Evolutionary conservation across 2,329 filamentous ascomycete genomes (phyloP).

Genomic region (Sclerotinia borealis): DNA sequence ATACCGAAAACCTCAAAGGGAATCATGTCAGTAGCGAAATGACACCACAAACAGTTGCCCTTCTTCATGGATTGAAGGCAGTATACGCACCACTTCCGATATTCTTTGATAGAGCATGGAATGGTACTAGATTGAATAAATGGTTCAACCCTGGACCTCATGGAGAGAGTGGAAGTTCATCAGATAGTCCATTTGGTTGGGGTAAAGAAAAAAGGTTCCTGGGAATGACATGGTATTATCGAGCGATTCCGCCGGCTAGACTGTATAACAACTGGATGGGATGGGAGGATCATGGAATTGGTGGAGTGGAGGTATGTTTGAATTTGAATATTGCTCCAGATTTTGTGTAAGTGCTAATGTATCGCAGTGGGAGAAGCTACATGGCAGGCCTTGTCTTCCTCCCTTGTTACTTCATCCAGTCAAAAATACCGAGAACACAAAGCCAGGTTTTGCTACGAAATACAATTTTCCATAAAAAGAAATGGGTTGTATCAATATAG

Average conservation of each 20-base stretch:
- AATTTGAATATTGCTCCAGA: not conserved
- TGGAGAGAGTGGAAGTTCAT: slow-evolving; percentile 45
- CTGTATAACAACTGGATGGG: slow-evolving; percentile 60
- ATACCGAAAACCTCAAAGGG: slow-evolving; percentile 65
- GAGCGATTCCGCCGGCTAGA: slow-evolving; percentile 49
- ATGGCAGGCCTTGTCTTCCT: slow-evolving; percentile 53
- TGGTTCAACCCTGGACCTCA: slow-evolving; percentile 56
- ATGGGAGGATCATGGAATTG: slow-evolving; percentile 49
- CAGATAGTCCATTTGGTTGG: slow-evolving; percentile 52
- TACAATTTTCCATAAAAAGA: not conserved
- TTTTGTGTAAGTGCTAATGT: not conserved
- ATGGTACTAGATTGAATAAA: slow-evolving; percentile 44
- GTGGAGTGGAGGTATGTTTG: slow-evolving; percentile 38
- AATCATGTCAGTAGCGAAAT: slow-evolving; percentile 77
- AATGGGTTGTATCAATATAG: not conserved
- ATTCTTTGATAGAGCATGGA: slow-evolving; percentile 72
- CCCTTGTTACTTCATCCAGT: slow-evolving; percentile 54
- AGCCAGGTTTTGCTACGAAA: not conserved
- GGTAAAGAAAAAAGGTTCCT: slow-evolving; percentile 51
- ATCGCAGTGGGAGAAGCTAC: slow-evolving; percentile 45
- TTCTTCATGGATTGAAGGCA: slow-evolving; percentile 74
- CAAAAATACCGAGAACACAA: slow-evolving; percentile 46
- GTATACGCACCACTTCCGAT: slow-evolving; percentile 74
- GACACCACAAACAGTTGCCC: slow-evolving; percentile 65
- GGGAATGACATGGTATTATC: slow-evolving; percentile 57